Evolutionary conservation across 257 asterid species (phyloP).

Genomic region (Scutellaria baicalensis): DNA sequence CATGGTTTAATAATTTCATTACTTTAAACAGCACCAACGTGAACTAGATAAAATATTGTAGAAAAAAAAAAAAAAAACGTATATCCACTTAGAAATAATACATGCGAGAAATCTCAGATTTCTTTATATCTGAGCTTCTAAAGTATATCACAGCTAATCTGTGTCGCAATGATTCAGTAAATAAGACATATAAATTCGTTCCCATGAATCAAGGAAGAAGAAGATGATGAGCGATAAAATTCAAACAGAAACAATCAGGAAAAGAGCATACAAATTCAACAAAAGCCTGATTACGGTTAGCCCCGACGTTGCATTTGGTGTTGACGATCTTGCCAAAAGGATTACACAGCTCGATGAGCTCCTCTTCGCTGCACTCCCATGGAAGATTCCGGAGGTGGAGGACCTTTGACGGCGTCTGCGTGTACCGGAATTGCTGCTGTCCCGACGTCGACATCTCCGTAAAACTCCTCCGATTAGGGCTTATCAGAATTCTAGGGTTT

Average conservation of each 20-base stretch:
- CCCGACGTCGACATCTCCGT: constrained; percentile 60
- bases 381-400: constrained; percentile 85
- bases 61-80: too few species aligned
- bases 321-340: constrained; percentile 79
- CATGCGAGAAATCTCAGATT: neutral
- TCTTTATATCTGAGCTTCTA: neutral
- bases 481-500: constrained; percentile 18
- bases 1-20: neutral
- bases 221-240: neutral
- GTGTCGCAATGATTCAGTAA: neutral
- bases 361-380: constrained; percentile 75
- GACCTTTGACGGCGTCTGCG: constrained; percentile 88
- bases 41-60: neutral
- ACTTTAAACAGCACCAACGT: neutral
- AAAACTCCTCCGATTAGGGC: constrained; percentile 17
- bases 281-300: constrained; percentile 82
- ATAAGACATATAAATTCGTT: neutral
- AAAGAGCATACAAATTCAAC: constrained; percentile 64
- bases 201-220: neutral
- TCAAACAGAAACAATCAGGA: neutral
- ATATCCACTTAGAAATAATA: neutral
- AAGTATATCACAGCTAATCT: neutral
- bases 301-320: constrained; percentile 79
- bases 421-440: constrained; percentile 71
- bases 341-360: constrained; percentile 64